Conservation (phyloP, 2,329 filamentous ascomycete genomes). For the Shiraia bambusicola region DNA sequence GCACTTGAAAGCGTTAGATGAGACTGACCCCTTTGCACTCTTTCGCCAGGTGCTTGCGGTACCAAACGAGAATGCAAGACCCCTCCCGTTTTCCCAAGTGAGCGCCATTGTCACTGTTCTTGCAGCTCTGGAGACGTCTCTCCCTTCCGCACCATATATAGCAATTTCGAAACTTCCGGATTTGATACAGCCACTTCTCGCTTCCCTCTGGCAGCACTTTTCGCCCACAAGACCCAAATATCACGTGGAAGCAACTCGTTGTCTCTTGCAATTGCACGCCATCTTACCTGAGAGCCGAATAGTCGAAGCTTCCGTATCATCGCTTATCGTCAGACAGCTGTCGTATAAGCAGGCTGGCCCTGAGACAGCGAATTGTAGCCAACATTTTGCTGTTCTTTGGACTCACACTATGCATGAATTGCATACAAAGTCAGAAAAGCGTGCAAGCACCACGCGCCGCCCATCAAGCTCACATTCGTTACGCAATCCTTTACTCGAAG, state of each 20-base stretch:
- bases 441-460: slow-evolving; percentile 30
- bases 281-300: slow-evolving; percentile 68
- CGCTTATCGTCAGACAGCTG: slow-evolving; percentile 57
- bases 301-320: slow-evolving; percentile 74
- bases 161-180: slow-evolving; percentile 54
- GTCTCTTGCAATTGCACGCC: slow-evolving; percentile 82
- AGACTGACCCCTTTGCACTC: slow-evolving; percentile 25
- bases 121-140: slow-evolving; percentile 34
- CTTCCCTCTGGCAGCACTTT: slow-evolving; percentile 75
- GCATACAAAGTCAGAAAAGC: slow-evolving; percentile 39
- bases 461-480: slow-evolving; percentile 30
- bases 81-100: slow-evolving; percentile 31
- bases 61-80: not conserved
- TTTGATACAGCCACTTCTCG: slow-evolving; percentile 68
- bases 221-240: slow-evolving; percentile 85
- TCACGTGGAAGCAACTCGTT: slow-evolving; percentile 87
- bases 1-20: slow-evolving; percentile 26
- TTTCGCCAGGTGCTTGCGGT: slow-evolving; percentile 26
- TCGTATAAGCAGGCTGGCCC: slow-evolving; percentile 1
- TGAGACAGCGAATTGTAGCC: slow-evolving; percentile 56
- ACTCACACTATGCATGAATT: slow-evolving; percentile 63
- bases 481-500: slow-evolving; percentile 26
- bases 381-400: slow-evolving; percentile 77
- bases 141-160: slow-evolving; percentile 29
- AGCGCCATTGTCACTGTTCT: slow-evolving; percentile 38